A percentile compares a stretch with the other conserved stretches of the same genome.
These are phyloP conservation scores for Kuraishia floccosa DNA, from an alignment of 805 yeast genomes.

Conservation along the genomic window DNA sequence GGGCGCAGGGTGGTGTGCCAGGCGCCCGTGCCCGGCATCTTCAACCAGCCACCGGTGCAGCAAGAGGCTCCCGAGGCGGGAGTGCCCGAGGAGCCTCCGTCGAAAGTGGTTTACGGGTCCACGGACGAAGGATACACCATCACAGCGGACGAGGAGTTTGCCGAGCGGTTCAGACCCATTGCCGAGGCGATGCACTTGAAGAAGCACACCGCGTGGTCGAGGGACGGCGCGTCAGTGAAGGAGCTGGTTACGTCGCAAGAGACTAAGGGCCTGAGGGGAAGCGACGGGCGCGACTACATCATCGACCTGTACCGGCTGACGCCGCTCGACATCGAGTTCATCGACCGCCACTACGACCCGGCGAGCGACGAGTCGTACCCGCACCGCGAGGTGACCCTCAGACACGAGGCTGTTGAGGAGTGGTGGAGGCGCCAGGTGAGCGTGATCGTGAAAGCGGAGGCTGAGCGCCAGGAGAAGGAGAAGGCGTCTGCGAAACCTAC, in stretches of 20 bases:
- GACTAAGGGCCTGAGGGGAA: slow-evolving; percentile 77
- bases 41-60: slow-evolving; percentile 30
- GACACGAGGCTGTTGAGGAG: slow-evolving; percentile 83
- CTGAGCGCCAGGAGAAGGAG: slow-evolving; percentile 25
- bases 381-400: slow-evolving; percentile 64
- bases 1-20: slow-evolving; percentile 87
- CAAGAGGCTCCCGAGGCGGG: slow-evolving; percentile 27
- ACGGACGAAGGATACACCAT: slow-evolving; percentile 47
- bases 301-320: slow-evolving; percentile 77
- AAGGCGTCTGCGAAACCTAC: slow-evolving; percentile 15
- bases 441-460: slow-evolving; percentile 33
- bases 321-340: slow-evolving; percentile 75
- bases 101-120: slow-evolving; percentile 62
- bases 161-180: slow-evolving; percentile 41
- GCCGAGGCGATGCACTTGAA: slow-evolving; percentile 74
- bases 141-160: slow-evolving; percentile 40
- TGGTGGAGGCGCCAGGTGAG: slow-evolving; percentile 76
- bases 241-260: slow-evolving; percentile 62
- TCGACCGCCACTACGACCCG: slow-evolving; percentile 40
- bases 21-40: slow-evolving; percentile 92
- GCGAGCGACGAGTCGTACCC: slow-evolving; percentile 50
- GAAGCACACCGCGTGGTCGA: slow-evolving; percentile 44
- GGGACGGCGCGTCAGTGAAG: slow-evolving; percentile 27
- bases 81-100: slow-evolving; percentile 18
- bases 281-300: slow-evolving; percentile 75